Evolutionary conservation across 2,329 filamentous ascomycete species (phyloP).

Genomic region (Venturia oleaginea): DNA sequence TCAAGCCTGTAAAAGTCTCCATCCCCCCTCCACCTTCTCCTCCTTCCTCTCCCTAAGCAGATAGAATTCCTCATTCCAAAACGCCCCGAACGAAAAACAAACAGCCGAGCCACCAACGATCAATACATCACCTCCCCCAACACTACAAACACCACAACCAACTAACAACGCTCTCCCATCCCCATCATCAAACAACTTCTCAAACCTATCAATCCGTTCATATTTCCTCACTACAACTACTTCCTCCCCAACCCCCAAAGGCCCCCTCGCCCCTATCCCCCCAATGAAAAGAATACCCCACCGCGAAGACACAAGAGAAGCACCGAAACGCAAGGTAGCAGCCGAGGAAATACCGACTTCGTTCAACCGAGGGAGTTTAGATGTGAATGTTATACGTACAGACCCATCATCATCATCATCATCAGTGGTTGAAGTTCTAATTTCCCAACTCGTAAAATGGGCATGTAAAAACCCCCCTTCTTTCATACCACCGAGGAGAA

Average conservation of each 20-base stretch:
- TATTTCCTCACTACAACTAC: constrained; percentile 29
- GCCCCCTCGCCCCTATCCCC: constrained; percentile 37
- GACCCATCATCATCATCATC: constrained; percentile 13
- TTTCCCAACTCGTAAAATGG: not conserved
- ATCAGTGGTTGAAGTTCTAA: not conserved
- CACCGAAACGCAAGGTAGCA: constrained; percentile 37
- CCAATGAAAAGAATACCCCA: constrained; percentile 43
- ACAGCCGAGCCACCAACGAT: constrained; percentile 74
- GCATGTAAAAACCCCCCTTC: constrained; percentile 18
- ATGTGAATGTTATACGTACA: not conserved
- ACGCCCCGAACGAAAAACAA: constrained; percentile 85
- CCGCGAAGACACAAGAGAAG: constrained; percentile 38
- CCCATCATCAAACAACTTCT: constrained; percentile 14
- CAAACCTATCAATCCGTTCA: constrained; percentile 20
- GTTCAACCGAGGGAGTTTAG: not conserved
- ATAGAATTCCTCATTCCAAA: constrained; percentile 62
- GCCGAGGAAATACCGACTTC: not conserved
- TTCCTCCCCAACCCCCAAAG: constrained; percentile 43
- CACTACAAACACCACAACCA: constrained; percentile 51
- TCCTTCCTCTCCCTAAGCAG: constrained; percentile 5
- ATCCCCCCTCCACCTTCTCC: not conserved
- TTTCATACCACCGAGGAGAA: constrained; percentile 63
- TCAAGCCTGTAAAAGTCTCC: not conserved
- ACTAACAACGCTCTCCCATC: constrained; percentile 57
- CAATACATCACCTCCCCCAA: constrained; percentile 42